Base-by-base conservation (phyloP, 1,139 yeast genomes). In the Taphrina sp. region DNA sequence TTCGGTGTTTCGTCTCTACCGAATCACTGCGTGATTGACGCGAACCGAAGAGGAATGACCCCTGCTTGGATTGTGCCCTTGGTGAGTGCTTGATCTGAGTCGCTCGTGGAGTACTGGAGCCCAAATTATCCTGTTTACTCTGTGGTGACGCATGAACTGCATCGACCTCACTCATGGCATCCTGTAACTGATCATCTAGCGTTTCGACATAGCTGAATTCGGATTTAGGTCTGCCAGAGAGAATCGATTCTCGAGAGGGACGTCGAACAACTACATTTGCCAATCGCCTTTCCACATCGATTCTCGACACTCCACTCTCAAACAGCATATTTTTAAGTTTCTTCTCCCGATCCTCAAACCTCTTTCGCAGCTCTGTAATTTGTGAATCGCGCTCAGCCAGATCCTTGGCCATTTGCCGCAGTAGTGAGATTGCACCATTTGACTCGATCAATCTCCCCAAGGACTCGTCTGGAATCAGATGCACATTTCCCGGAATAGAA, bases 341-440 rank as follows among this genome's bases (percentile, higher is more conserved):
- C 45, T 76, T 74, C 61, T 78, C 81, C 5, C 78, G 65, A 29
- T 68, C 68, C 56, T 76, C 76, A 57, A 70, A 70, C 54, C 71
- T 73, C 58, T 73, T 71, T 19, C 77, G 69, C 34, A 74, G 62
- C 34, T 75, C 61, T 2, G 74, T 68, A 44, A 78, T 67, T 61
- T 78, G 80, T 1, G 76, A 70, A 59, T 79, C 81, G 42, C 78
- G 72, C 37, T 71, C 69, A 0, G 80, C 77, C 57, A 79, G 64
- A 59, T 79, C 82, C 0, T 71, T 62, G 0, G 81, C 76, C 26
- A 79, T 66, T 62, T 78, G 82, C 34, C 76, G 69, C 3, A 78
- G 72, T 24, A 78, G 70, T 1, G 67, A 65, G 3, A 71, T 65
- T 0, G 78, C 72, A 20, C 80, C 79, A 56, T 72, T 70, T 24